Conservation (phyloP, 768 basidiomycete genomes). For the Suillus subaureus region DNA sequence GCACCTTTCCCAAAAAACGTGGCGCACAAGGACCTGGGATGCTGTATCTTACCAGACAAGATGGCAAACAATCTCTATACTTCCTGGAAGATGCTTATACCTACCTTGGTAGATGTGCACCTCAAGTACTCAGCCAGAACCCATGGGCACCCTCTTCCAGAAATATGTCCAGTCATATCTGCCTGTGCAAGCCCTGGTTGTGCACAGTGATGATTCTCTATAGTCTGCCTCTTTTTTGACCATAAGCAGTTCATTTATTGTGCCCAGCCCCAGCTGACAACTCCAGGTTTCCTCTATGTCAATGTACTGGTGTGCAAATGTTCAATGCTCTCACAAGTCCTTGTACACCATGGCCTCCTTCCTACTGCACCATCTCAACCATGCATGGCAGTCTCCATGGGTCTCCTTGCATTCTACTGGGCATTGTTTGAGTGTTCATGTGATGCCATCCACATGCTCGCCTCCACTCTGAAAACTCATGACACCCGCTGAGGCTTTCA, state of each 20-base stretch:
- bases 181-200: background rate
- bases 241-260: background rate
- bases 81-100: background rate
- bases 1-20: background rate
- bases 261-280: background rate
- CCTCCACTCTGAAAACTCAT: background rate
- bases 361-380: constrained; percentile 29
- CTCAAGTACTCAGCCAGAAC: background rate
- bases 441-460: constrained; percentile 24
- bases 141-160: background rate
- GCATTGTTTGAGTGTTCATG: constrained; percentile 40
- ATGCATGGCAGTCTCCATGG: constrained; percentile 22
- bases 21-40: background rate
- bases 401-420: constrained; percentile 35
- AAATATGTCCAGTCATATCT: background rate
- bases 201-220: background rate
- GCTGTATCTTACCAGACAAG: background rate
- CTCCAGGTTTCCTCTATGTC: constrained; percentile 19
- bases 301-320: constrained; percentile 27
- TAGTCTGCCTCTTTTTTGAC: constrained; percentile 5
- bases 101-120: background rate
- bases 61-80: background rate
- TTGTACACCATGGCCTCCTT: constrained; percentile 36
- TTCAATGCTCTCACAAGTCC: constrained; percentile 20
- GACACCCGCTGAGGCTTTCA: constrained; percentile 17